Conservation (phyloP, 805 yeast species). For the Komagataella populi region DNA sequence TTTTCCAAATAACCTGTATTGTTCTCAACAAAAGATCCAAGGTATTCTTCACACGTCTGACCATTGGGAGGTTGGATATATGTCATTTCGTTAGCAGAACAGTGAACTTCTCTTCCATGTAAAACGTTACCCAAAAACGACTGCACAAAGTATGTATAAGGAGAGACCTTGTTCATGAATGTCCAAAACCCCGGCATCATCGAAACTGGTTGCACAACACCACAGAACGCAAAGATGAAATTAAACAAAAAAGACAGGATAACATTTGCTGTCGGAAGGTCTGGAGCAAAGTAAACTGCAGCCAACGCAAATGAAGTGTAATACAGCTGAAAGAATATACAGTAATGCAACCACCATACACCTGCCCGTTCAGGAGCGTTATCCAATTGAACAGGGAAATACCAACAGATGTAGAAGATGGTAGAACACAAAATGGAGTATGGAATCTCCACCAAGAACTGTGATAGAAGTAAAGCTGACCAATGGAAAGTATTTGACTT, state of each 20-base stretch:
- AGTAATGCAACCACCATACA: slow-evolving; percentile 23
- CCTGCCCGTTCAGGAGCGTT: slow-evolving; percentile 29
- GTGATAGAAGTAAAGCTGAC: slow-evolving; percentile 38
- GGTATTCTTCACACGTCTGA: slow-evolving; percentile 47
- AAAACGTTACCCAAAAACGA: slow-evolving; percentile 28
- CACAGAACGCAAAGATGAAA: slow-evolving; percentile 51
- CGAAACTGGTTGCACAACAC: slow-evolving; percentile 44
- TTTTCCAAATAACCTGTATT: slow-evolving; percentile 44
- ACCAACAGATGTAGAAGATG: slow-evolving; percentile 9
- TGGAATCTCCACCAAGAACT: slow-evolving; percentile 40
- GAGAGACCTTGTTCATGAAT: slow-evolving; percentile 68
- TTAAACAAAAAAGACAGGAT: slow-evolving; percentile 41
- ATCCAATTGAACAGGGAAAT: slow-evolving; percentile 13
- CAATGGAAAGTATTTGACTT: slow-evolving; percentile 55
- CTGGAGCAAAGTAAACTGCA: slow-evolving; percentile 44
- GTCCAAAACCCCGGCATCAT: slow-evolving; percentile 76
- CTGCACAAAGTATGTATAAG: slow-evolving; percentile 57
- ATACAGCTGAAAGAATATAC: slow-evolving; percentile 28
- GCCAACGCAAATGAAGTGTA: slow-evolving; percentile 39
- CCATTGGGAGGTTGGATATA: slow-evolving; percentile 43
- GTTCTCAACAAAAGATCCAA: slow-evolving; percentile 24
- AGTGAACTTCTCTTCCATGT: slow-evolving; percentile 37
- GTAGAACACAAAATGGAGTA: slow-evolving; percentile 35
- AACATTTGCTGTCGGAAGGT: slow-evolving; percentile 54
- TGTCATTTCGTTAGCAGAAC: slow-evolving; percentile 34